Base-by-base conservation (phyloP, 2,329 filamentous ascomycete genomes). In the Fusarium udum region DNA sequence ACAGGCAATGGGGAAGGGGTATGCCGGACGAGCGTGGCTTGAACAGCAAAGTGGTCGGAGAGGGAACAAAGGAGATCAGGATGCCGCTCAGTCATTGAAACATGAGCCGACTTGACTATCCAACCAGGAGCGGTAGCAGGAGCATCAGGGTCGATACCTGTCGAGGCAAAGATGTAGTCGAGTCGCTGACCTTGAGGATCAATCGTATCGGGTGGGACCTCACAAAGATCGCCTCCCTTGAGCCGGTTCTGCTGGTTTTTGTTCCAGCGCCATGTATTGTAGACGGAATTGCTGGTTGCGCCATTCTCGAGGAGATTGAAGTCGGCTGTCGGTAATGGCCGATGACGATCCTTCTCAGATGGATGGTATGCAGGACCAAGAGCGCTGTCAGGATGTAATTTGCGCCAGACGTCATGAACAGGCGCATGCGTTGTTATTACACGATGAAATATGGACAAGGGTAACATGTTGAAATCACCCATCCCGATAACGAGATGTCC, bases 401-500 rank as follows among this genome's bases (percentile, higher is more conserved):
- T 87, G 61, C 93, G 90, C 96, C 96, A 99, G 28, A 91, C 90
- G 80, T 99, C 96, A 49, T 88, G 88, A 34, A 97, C 92, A 20
- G 92, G 92, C 15, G 92, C 90, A 79, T 95, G 92, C 7, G 91
- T 90, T 64, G 92, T 93, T 75, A 99, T 92, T 73, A 98, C 87
- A 61, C 91, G 89, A 83, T 98, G 94, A 37, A 93, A 92, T 70
- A 97, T 89, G 32, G 94, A 97, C 45, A 92, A 83, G 2, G 96
- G 96, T n/a, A 94, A 86, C 92, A 97, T 97, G 84, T 98, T 98
- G 85, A 98, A 98, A 84, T 98, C 96, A 32, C 96, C 96, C 61
- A 97, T 85, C 11, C 92, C 95, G 48, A 98, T 85, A 58, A 95
- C 95, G 36, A 98, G 86, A 80, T 95, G 93, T 12, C 95, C 94